Conservation (phyloP, 2,329 filamentous ascomycete genomes). For the Sclerotinia nivalis region DNA sequence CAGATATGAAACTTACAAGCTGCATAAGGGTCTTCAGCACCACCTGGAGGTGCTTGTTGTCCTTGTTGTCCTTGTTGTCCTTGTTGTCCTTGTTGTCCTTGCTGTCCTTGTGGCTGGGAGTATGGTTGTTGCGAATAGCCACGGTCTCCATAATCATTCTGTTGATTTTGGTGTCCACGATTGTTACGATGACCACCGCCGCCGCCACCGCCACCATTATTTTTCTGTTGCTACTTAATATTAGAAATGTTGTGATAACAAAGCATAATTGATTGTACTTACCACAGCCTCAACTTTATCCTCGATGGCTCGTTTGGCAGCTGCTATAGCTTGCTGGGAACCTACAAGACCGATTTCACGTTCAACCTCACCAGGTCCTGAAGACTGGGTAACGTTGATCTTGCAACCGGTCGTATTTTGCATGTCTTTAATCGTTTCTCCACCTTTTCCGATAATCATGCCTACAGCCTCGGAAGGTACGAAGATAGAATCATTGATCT, state of each 20-base stretch:
- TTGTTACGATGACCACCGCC: constrained; percentile 46
- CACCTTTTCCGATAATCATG: constrained; percentile 95
- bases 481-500: constrained; percentile 78
- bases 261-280: constrained; percentile 46
- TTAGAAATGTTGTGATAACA: constrained; percentile 26
- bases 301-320: constrained; percentile 81
- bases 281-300: constrained; percentile 91
- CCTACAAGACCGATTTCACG: constrained; percentile 87
- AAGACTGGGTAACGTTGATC: constrained; percentile 87
- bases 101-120: constrained; percentile 45
- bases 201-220: constrained; percentile 49
- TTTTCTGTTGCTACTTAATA: constrained; percentile 52
- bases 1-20: constrained; percentile 55
- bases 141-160: constrained; percentile 56
- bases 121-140: constrained; percentile 53
- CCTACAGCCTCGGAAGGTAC: constrained; percentile 90
- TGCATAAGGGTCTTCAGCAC: constrained; percentile 69
- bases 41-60: constrained; percentile 49
- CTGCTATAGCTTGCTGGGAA: constrained; percentile 71
- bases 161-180: constrained; percentile 48
- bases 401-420: constrained; percentile 86
- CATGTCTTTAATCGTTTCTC: constrained; percentile 93
- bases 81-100: constrained; percentile 40
- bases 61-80: constrained; percentile 44
- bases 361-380: constrained; percentile 73